These are phyloP conservation scores for Coprinopsis strossmayeri DNA, from an alignment of 768 basidiomycete species.

Conservation along the genomic window DNA sequence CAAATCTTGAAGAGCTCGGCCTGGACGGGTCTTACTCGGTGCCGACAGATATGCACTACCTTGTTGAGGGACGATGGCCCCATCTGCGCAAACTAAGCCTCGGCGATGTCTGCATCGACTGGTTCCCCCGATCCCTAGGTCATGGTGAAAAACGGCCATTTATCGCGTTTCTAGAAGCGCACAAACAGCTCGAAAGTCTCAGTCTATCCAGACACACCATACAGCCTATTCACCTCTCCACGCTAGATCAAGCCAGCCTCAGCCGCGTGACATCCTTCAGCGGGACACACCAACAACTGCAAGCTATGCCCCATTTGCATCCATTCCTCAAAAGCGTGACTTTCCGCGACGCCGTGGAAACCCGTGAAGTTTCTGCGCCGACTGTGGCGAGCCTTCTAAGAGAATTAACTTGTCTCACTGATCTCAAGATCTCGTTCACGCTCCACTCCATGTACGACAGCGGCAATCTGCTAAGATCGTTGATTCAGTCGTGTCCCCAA, in stretches of 20 bases:
- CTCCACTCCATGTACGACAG: slow-evolving; percentile 73
- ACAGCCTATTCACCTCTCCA: slow-evolving; percentile 45
- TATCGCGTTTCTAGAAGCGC: slow-evolving; percentile 61
- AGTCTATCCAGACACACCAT: slow-evolving; percentile 48
- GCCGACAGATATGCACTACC: slow-evolving; percentile 47
- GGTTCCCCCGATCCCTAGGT: slow-evolving; percentile 31
- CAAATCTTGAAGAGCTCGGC: slow-evolving; percentile 57
- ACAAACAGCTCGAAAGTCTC: slow-evolving; percentile 44
- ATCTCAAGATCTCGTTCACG: slow-evolving; percentile 59
- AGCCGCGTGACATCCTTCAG: slow-evolving; percentile 50
- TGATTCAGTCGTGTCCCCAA: slow-evolving; percentile 60
- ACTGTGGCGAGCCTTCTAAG: slow-evolving; percentile 55
- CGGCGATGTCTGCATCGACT: slow-evolving; percentile 62
- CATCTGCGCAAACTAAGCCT: slow-evolving; percentile 51
- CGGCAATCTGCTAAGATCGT: slow-evolving; percentile 59
- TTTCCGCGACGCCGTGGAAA: slow-evolving; percentile 59
- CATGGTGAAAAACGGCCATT: slow-evolving; percentile 50
- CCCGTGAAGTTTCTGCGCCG: slow-evolving; percentile 62
- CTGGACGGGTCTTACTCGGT: slow-evolving; percentile 49
- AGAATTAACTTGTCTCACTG: slow-evolving; percentile 45
- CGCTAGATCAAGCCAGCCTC: slow-evolving; percentile 40
- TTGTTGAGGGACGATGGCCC: slow-evolving; percentile 64
- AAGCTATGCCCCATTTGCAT: slow-evolving; percentile 48
- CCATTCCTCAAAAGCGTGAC: slow-evolving; percentile 47
- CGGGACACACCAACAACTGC: slow-evolving; percentile 63